Percentiles rank a stretch among this genome's conserved stretches.
These are phyloP conservation scores for Solanum chaucha DNA, from an alignment of 257 asterid species.

Conservation along the genomic window DNA sequence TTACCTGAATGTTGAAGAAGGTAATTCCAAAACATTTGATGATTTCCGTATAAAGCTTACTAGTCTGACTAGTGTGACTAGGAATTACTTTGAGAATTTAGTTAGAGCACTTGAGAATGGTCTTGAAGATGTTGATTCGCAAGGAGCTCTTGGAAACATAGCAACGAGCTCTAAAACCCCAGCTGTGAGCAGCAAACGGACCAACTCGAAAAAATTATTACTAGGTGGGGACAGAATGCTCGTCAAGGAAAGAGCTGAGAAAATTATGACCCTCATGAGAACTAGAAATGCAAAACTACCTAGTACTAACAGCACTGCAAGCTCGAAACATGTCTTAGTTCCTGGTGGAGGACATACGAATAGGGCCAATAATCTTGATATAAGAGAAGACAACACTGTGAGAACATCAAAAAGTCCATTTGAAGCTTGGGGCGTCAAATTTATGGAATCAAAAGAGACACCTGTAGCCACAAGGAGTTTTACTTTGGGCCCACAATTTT, in stretches of 20 bases:
- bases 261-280: neutral
- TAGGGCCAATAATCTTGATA: neutral
- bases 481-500: neutral
- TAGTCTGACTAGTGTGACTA: conserved; percentile 4
- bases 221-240: neutral
- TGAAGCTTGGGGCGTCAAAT: neutral
- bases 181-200: neutral
- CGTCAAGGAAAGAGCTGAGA: neutral
- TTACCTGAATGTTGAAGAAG: conserved; percentile 2
- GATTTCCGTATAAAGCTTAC: conserved; percentile 5
- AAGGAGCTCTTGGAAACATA: neutral
- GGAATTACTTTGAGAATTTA: conserved; percentile 6
- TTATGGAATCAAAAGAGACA: neutral
- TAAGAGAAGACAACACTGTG: neutral
- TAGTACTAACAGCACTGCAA: neutral
- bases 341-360: neutral
- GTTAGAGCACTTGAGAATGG: conserved; percentile 11
- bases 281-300: neutral
- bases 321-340: neutral
- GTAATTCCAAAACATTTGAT: conserved; percentile 1
- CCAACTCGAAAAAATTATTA: neutral
- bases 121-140: conserved; percentile 2
- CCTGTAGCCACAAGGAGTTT: neutral
- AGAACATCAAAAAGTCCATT: neutral
- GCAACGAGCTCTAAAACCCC: neutral